Evolutionary conservation across 2,329 filamentous ascomycete genomes (phyloP).

Genomic region (Venturiaceae sp.): DNA sequence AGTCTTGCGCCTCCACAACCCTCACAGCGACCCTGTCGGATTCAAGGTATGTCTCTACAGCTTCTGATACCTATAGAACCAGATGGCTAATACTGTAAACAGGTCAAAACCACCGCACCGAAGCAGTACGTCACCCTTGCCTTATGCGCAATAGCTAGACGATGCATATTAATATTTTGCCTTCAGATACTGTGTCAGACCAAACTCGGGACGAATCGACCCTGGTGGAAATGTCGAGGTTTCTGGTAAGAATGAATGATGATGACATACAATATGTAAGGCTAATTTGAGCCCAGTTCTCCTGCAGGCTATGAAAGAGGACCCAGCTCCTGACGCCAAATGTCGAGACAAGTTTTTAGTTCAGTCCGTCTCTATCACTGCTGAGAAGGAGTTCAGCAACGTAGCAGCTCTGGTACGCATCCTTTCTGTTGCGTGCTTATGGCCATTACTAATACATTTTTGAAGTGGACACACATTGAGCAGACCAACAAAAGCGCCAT

Average conservation of each 20-base stretch:
- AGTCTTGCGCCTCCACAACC: slow-evolving; percentile 48
- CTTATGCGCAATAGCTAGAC: neutral
- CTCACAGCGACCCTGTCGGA: slow-evolving; percentile 47
- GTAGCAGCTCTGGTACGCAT: slow-evolving; percentile 66
- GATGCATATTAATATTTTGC: neutral
- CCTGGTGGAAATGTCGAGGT: slow-evolving; percentile 85
- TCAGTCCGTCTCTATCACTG: slow-evolving; percentile 75
- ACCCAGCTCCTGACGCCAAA: slow-evolving; percentile 74
- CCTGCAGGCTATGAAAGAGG: slow-evolving; percentile 95
- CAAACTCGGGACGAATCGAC: slow-evolving; percentile 94
- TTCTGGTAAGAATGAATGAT: slow-evolving; percentile 53
- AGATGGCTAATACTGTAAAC: neutral
- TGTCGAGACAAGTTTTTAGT: slow-evolving; percentile 98
- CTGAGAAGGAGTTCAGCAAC: slow-evolving; percentile 75
- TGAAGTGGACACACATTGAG: slow-evolving; percentile 66
- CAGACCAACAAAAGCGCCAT: slow-evolving; percentile 66
- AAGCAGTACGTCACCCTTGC: slow-evolving; percentile 67
- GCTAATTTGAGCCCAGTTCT: slow-evolving; percentile 53
- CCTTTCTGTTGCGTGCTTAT: neutral
- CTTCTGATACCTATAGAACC: neutral
- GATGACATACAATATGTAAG: neutral
- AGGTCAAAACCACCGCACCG: slow-evolving; percentile 98
- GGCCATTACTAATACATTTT: slow-evolving; percentile 7
- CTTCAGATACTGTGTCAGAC: slow-evolving; percentile 86
- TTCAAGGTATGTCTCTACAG: slow-evolving; percentile 46